Evolutionary conservation across 768 basidiomycete species (phyloP).

Genomic region (Galerina sulciceps): DNA sequence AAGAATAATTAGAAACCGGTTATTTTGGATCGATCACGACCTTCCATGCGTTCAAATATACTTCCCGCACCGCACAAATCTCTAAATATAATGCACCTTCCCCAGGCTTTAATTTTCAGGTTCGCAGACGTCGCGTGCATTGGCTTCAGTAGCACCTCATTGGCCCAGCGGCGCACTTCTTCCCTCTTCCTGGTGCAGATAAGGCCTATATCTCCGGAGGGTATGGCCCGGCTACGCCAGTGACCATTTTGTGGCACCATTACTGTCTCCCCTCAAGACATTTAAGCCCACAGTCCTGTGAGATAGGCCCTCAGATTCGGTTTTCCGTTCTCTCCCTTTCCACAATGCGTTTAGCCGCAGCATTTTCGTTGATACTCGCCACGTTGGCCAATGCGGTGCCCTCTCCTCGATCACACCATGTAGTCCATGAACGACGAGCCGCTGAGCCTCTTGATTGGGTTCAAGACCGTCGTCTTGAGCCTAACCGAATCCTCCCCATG

Average conservation of each 20-base stretch:
- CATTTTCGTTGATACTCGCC: background rate
- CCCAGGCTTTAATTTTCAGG: background rate
- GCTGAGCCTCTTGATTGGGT: slow-evolving; percentile 31
- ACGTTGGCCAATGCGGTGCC: slow-evolving; percentile 8
- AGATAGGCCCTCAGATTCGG: background rate
- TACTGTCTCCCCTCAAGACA: background rate
- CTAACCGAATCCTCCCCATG: slow-evolving; percentile 42
- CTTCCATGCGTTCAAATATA: background rate
- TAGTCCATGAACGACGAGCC: slow-evolving; percentile 32
- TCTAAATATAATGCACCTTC: background rate
- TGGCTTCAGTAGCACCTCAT: background rate
- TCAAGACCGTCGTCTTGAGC: slow-evolving; percentile 24
- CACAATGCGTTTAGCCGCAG: background rate
- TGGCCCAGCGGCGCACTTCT: too few relatives aligned
- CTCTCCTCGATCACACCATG: slow-evolving; percentile 23
- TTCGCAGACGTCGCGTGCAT: slow-evolving; percentile 1
- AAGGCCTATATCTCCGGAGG: too few relatives aligned
- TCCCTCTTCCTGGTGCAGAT: too few relatives aligned
- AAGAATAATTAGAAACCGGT: background rate
- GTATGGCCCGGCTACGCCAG: background rate
- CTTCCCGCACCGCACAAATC: background rate
- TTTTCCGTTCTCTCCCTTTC: background rate
- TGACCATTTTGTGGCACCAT: background rate
- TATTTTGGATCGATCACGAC: background rate
- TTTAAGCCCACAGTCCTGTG: background rate